Conservation (phyloP, 257 asterid genomes). For the Nyctanthes arbortristis region DNA sequence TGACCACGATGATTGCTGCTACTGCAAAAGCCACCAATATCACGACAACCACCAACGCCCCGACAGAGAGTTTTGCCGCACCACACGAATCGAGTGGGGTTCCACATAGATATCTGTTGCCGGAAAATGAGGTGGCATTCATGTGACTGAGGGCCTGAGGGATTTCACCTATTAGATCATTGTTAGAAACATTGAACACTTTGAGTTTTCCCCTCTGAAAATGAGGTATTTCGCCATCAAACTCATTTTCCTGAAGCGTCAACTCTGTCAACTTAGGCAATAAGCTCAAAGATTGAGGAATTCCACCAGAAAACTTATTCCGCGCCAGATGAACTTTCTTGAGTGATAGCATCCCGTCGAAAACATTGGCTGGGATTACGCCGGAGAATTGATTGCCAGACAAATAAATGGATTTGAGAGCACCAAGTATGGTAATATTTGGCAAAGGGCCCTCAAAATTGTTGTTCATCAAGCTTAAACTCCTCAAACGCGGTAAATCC, state of each 20-base stretch:
- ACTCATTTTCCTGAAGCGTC: slow-evolving; percentile 43
- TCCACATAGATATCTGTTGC: slow-evolving; percentile 72
- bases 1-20: slow-evolving; percentile 39
- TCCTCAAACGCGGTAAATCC: slow-evolving; percentile 35
- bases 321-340: slow-evolving; percentile 58
- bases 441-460: slow-evolving; percentile 53
- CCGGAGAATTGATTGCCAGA: slow-evolving; percentile 55
- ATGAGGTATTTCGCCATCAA: slow-evolving; percentile 51
- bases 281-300: slow-evolving; percentile 37
- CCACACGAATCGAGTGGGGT: slow-evolving; percentile 58
- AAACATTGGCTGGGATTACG: slow-evolving; percentile 27
- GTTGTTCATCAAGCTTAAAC: slow-evolving; percentile 51
- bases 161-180: slow-evolving; percentile 51
- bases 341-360: slow-evolving; percentile 44
- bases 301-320: slow-evolving; percentile 45
- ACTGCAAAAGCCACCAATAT: slow-evolving; percentile 44
- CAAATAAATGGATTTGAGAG: slow-evolving; percentile 41
- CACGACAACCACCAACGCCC: slow-evolving; percentile 32
- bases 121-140: slow-evolving; percentile 47
- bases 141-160: slow-evolving; percentile 39
- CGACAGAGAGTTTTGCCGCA: slow-evolving; percentile 24
- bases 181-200: slow-evolving; percentile 40
- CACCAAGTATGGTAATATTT: slow-evolving; percentile 26
- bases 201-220: slow-evolving; percentile 32
- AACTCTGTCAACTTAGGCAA: slow-evolving; percentile 53